These are phyloP conservation scores for Sporothrix mexicana DNA, from an alignment of 2,329 filamentous ascomycete genomes.

Conservation along the genomic window DNA sequence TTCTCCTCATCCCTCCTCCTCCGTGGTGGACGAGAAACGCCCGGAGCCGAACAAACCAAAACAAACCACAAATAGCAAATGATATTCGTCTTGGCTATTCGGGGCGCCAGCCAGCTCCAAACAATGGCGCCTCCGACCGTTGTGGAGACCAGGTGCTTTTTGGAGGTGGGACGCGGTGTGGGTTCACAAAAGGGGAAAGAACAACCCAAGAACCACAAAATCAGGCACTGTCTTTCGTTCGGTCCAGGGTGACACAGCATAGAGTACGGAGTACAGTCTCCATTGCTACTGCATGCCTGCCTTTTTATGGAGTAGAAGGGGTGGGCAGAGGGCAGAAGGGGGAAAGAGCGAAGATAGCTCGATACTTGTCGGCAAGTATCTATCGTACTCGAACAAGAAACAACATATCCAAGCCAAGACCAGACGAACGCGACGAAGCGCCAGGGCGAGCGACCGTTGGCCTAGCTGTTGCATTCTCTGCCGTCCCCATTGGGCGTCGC, in stretches of 20 bases:
- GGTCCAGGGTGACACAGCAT: background rate
- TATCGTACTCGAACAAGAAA: background rate
- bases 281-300: conserved; percentile 3
- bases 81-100: background rate
- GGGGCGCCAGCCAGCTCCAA: background rate
- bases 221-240: background rate
- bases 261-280: background rate
- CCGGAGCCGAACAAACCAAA: conserved; percentile 20
- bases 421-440: background rate
- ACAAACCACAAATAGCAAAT: background rate
- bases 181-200: conserved; percentile 23
- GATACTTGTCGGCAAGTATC: conserved; percentile 6
- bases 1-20: conserved; percentile 9
- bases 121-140: conserved; percentile 15
- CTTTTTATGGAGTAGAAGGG: background rate
- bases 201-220: background rate
- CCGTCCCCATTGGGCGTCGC: background rate
- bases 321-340: background rate
- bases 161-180: conserved; percentile 24
- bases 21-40: conserved; percentile 19
- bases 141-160: conserved; percentile 8
- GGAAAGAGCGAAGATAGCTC: background rate
- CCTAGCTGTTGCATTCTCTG: background rate
- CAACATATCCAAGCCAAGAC: conserved; percentile 1
- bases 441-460: background rate